Percentiles rank a stretch among this genome's conserved stretches.
Evolutionary conservation across 306 rosid genomes (phyloP).

Genomic region (Vigna nakashimae): DNA sequence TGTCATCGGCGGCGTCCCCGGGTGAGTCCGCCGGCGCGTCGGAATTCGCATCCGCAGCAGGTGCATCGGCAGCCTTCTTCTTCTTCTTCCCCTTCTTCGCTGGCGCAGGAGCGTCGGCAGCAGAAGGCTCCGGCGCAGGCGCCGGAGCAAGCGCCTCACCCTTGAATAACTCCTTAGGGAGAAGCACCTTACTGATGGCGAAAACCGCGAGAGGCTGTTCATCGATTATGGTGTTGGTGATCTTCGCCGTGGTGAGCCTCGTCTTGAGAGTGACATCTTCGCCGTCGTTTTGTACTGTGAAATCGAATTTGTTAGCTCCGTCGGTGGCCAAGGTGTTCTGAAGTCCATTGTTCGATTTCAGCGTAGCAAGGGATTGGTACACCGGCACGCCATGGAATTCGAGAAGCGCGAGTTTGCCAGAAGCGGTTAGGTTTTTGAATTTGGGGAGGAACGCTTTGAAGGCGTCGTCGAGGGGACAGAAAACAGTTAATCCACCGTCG

Average conservation of each 20-base stretch:
- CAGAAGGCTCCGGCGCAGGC: slow-evolving; percentile 64
- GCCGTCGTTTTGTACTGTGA: slow-evolving; percentile 88
- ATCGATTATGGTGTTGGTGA: slow-evolving; percentile 71
- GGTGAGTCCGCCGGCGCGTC: slow-evolving; percentile 60
- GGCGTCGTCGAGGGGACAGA: slow-evolving; percentile 78
- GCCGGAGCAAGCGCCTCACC: slow-evolving; percentile 61
- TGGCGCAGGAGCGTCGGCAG: slow-evolving; percentile 60
- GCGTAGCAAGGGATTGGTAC: slow-evolving; percentile 59
- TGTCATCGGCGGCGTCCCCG: slow-evolving; percentile 61
- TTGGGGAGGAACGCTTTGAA: slow-evolving; percentile 68
- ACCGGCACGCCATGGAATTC: slow-evolving; percentile 77
- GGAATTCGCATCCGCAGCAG: slow-evolving; percentile 30
- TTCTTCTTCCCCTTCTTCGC: slow-evolving; percentile 48
- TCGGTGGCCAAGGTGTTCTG: slow-evolving; percentile 86
- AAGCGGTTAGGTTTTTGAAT: slow-evolving; percentile 67
- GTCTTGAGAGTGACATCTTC: slow-evolving; percentile 69
- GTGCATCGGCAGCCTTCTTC: slow-evolving; percentile 43
- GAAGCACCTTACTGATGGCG: slow-evolving; percentile 67
- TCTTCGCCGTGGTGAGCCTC: slow-evolving; percentile 61
- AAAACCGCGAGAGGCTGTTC: slow-evolving; percentile 71
- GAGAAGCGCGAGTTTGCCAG: slow-evolving; percentile 65
- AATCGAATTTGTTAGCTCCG: slow-evolving; percentile 69
- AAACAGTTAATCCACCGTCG: slow-evolving; percentile 73
- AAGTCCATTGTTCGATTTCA: slow-evolving; percentile 73
- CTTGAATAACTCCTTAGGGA: slow-evolving; percentile 74